Evolutionary conservation across 371 early-diverging fungal genomes (phyloP), one percentile per base, ranked within the genome.

Genomic region (Mucor piriformis): DNA sequence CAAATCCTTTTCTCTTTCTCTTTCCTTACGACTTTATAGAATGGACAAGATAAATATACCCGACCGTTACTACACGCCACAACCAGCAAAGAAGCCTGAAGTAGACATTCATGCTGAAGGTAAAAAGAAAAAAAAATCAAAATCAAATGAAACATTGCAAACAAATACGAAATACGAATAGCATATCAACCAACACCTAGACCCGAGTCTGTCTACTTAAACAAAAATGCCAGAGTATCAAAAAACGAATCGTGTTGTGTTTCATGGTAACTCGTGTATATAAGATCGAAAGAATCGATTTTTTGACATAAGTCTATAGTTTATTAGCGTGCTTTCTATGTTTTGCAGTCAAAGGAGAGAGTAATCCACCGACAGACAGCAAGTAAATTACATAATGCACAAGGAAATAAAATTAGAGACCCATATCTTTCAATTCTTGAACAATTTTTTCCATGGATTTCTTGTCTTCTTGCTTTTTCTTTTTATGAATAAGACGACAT

Each of bases 21-120:
- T 29, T 29, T 29, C 8, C 29, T 4, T 29, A n/a, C n/a, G n/a
- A n/a, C n/a, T 29, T 29, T 29, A 29, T 29, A 29, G 29, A 29
- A 29, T 29, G 29, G 29, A 29, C 29, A 29, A 1, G 29, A 29
- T 4, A 29, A 29, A 29, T 1, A 6, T 29, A 42, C 59, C 59
- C 29, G 59, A 59, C 20, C 50, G 59, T 16, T 59, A 59, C 33
- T 59, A 42, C 33, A 59, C 59, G 32, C 59, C 59, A 32, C 59
- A 59, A 43, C 13, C 24, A n/a, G 16, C 20, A 8, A 29, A 29
- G 29, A 29, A 18, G 29, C 4, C n/a, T 13, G 34, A 15, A 15
- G 29, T 8, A 29, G 40, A 13, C 15, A 27, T 52, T 7, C 25
- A 49, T 24, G 23, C 49, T n/a, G 24, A 24, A 18, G 15, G 35